Percentiles rank a stretch among this genome's conserved stretches.
Conservation (phyloP, 306 rosid species). For the Sicyos baderoa region DNA sequence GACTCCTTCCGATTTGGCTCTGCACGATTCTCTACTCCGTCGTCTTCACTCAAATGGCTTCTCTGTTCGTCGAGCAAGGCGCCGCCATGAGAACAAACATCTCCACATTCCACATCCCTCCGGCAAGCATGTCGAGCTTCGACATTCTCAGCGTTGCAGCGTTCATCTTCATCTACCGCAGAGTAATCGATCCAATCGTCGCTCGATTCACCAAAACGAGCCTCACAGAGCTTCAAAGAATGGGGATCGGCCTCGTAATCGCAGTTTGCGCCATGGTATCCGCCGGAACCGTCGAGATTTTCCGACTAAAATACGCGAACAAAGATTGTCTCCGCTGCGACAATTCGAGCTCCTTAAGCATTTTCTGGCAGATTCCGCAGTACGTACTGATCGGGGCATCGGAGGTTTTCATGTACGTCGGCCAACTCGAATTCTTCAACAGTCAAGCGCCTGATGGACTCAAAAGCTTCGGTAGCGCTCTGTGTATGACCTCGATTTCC, state of each 20-base stretch:
- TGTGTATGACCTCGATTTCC: slow-evolving; percentile 74
- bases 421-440: slow-evolving; percentile 69
- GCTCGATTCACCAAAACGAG: slow-evolving; percentile 30
- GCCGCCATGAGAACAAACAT: slow-evolving; percentile 54
- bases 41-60: slow-evolving; percentile 82
- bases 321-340: slow-evolving; percentile 29
- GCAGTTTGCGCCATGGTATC: slow-evolving; percentile 58
- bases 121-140: slow-evolving; percentile 80
- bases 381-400: slow-evolving; percentile 66
- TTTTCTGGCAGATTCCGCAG: slow-evolving; percentile 74
- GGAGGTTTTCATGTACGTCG: slow-evolving; percentile 79
- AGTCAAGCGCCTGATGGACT: slow-evolving; percentile 70
- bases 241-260: slow-evolving; percentile 71
- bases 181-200: slow-evolving; percentile 42
- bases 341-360: slow-evolving; percentile 46
- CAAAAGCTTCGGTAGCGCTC: slow-evolving; percentile 81
- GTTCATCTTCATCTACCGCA: slow-evolving; percentile 53
- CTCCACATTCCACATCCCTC: slow-evolving; percentile 57
- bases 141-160: slow-evolving; percentile 67
- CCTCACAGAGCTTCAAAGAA: slow-evolving; percentile 59
- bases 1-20: slow-evolving; percentile 74
- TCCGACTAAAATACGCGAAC: slow-evolving; percentile 35
- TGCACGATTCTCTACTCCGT: slow-evolving; percentile 74
- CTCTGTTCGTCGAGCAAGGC: slow-evolving; percentile 82
- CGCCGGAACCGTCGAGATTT: slow-evolving; percentile 56